Conservation (phyloP, 2,329 filamentous ascomycete genomes). For the Fusarium drepaniforme region DNA sequence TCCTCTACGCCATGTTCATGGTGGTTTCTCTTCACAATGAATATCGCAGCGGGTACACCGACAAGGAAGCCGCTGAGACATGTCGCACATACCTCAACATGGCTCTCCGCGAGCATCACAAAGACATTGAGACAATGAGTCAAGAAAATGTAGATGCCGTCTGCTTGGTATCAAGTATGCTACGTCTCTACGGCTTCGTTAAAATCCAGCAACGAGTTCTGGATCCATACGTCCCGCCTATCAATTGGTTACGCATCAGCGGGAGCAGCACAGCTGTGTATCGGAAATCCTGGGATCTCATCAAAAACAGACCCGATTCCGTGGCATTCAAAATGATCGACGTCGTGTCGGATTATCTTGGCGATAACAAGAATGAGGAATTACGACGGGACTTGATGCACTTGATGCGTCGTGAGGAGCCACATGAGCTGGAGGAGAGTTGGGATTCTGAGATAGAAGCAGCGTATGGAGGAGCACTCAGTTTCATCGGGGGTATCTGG, state of each 20-base stretch:
- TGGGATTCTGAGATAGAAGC: slow-evolving; percentile 26
- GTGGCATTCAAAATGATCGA: slow-evolving; percentile 16
- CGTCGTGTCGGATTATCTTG: slow-evolving; percentile 16
- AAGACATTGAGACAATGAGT: slow-evolving; percentile 27
- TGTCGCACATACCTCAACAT: slow-evolving; percentile 32
- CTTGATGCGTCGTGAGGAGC: slow-evolving; percentile 19
- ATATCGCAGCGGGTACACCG: slow-evolving; percentile 1
- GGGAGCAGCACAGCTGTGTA: slow-evolving; percentile 35
- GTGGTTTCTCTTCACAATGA: slow-evolving; percentile 30
- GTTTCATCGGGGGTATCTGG: slow-evolving; percentile 35
- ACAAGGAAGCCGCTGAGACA: slow-evolving; percentile 2
- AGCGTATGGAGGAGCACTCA: slow-evolving; percentile 34
- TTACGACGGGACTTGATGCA: slow-evolving; percentile 13
- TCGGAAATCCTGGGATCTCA: slow-evolving; percentile 16
- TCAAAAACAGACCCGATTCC: slow-evolving; percentile 11
- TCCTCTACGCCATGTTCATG: slow-evolving; percentile 35
- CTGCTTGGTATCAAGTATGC: slow-evolving; percentile 29
- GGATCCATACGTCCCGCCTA: slow-evolving; percentile 33
- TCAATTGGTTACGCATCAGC: slow-evolving; percentile 37
- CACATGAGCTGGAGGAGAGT: slow-evolving; percentile 21
- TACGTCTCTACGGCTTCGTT: slow-evolving; percentile 33
- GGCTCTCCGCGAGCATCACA: slow-evolving; percentile 27
- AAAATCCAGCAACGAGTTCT: slow-evolving; percentile 30
- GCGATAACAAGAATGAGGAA: slow-evolving; percentile 7
- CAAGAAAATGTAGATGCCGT: slow-evolving; percentile 29